These are phyloP conservation scores for Puccinia novopanici DNA, from an alignment of 1,284 basidiomycete genomes.

Conservation along the genomic window DNA sequence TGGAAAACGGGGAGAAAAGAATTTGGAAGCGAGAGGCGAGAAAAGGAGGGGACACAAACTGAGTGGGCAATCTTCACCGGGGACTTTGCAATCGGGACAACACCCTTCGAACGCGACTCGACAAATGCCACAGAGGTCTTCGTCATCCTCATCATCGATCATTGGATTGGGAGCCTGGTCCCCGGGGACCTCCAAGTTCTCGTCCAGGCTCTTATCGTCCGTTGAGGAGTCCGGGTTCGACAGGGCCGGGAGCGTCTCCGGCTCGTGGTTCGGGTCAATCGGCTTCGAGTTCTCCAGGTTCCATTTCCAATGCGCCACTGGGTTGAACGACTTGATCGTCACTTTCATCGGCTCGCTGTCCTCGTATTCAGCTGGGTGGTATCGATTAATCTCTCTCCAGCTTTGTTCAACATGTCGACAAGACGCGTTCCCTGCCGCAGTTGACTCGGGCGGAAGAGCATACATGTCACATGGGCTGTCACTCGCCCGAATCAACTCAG, in stretches of 20 bases:
- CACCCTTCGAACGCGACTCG: too few relatives aligned
- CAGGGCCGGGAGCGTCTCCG: conserved; percentile 10
- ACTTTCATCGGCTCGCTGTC: conserved; percentile 68
- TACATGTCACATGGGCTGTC: too few relatives aligned
- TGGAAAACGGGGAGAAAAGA: too few relatives aligned
- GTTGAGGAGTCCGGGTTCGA: conserved; percentile 52
- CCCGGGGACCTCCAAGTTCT: not conserved
- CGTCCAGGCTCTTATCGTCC: too few relatives aligned
- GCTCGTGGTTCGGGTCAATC: conserved; percentile 45
- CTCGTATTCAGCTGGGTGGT: not conserved
- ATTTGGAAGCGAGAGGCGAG: conserved; percentile 7
- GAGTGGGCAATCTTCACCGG: conserved; percentile 92
- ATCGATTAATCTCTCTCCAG: too few relatives aligned
- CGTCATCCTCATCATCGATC: conserved; percentile 68
- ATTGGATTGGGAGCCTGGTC: conserved; percentile 19
- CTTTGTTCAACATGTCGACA: too few relatives aligned
- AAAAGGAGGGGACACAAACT: conserved; percentile 66
- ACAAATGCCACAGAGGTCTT: conserved; percentile 91
- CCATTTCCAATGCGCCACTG: conserved; percentile 84
- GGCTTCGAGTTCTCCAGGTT: conserved; percentile 65
- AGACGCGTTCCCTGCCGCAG: too few relatives aligned
- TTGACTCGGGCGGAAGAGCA: too few relatives aligned
- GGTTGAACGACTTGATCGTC: conserved; percentile 76
- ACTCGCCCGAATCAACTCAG: too few relatives aligned
- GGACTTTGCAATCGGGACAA: conserved; percentile 88